phyloP scores from a whole-genome alignment of 331 rosid species.

The Malus hybrid region DNA sequence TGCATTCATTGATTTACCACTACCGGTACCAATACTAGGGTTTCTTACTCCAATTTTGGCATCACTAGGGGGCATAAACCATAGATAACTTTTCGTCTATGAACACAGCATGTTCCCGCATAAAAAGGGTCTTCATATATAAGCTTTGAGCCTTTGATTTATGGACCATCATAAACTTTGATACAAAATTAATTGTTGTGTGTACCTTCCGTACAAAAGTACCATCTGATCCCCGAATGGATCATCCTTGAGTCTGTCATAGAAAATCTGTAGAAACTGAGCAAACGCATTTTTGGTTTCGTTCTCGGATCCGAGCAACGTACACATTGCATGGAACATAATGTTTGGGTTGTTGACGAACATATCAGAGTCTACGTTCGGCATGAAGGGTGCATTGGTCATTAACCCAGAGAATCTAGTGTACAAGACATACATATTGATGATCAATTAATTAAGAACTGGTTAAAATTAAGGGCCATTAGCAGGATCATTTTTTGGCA shows the following conservation, averaged over 20 bases:
- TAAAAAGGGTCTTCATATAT: conserved; percentile 6
- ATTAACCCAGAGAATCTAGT: conserved; percentile 67
- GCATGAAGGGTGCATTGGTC: conserved; percentile 60
- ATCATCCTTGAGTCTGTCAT: conserved; percentile 52
- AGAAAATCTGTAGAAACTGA: conserved; percentile 60
- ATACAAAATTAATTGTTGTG: no score
- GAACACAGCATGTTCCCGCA: conserved; percentile 55
- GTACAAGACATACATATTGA: conserved; percentile 4
- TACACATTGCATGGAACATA: conserved; percentile 38
- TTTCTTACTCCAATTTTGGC: not conserved
- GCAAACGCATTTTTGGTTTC: conserved; percentile 47
- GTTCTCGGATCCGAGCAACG: conserved; percentile 25
- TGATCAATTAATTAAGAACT: not conserved
- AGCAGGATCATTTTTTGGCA: no score
- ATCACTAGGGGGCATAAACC: conserved; percentile 35
- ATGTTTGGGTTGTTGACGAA: conserved; percentile 46
- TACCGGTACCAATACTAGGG: not conserved
- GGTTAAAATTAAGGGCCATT: not conserved
- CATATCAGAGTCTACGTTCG: conserved; percentile 82
- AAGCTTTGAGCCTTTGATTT: no score
- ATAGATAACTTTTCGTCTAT: conserved; percentile 57
- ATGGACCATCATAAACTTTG: not conserved
- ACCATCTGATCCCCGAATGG: conserved; percentile 60
- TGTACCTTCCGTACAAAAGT: conserved; percentile 24
- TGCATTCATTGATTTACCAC: not conserved